Conservation (phyloP, 176 grass and related monocot species). For the Hordeum vulgare region DNA sequence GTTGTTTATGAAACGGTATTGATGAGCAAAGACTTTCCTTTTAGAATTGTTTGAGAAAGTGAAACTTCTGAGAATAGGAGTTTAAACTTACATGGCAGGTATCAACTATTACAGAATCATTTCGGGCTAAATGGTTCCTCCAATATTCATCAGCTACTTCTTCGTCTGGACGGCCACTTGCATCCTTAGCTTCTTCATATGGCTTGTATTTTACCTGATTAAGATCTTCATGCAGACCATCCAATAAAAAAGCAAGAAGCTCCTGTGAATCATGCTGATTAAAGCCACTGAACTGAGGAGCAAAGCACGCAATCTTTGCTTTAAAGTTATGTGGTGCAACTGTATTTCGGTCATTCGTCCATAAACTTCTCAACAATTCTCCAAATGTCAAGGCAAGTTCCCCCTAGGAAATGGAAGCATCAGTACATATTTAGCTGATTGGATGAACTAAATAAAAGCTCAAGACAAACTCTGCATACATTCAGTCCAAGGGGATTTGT, state of each 20-base stretch:
- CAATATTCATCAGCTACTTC: slow-evolving; percentile 97
- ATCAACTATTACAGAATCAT: slow-evolving; percentile 93
- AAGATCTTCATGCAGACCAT: slow-evolving; percentile 96
- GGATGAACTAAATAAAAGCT: background rate
- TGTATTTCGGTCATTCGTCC: slow-evolving; percentile 52
- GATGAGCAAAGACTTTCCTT: background rate
- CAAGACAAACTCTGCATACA: slow-evolving; percentile 39
- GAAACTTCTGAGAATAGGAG: background rate
- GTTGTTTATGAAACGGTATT: background rate
- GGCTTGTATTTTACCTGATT: slow-evolving; percentile 93
- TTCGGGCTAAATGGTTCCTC: slow-evolving; percentile 93
- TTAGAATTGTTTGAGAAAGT: background rate
- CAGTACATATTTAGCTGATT: slow-evolving; percentile 10
- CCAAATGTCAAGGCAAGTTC: slow-evolving; percentile 98
- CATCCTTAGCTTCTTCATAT: slow-evolving; percentile 90
- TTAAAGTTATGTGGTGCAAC: slow-evolving; percentile 77
- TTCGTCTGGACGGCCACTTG: slow-evolving; percentile 64
- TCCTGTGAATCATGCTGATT: slow-evolving; percentile 99
- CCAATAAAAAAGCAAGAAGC: slow-evolving; percentile 96
- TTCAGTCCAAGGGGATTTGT: slow-evolving; percentile 90
- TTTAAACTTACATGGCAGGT: slow-evolving; percentile 75
- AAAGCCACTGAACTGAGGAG: slow-evolving; percentile 89
- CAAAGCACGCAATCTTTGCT: slow-evolving; percentile 79
- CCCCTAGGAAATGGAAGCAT: slow-evolving; percentile 50
- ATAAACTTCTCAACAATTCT: slow-evolving; percentile 75